phyloP scores from a whole-genome alignment of 768 basidiomycete genomes.

The Pulveroboletus ravenelii region DNA sequence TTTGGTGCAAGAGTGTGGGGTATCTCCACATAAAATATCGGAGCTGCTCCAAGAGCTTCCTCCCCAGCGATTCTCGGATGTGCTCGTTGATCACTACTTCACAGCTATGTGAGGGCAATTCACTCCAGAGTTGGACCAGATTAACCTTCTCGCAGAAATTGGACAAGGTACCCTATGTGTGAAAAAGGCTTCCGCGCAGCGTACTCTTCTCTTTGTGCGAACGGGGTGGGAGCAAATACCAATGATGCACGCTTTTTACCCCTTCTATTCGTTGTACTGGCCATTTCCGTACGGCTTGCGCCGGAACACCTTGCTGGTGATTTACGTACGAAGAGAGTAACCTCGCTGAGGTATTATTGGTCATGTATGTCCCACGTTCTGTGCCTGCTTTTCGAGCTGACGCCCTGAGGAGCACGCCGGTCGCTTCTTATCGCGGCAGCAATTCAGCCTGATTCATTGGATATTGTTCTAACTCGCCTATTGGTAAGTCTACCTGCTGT shows the following conservation, averaged over 20 bases:
- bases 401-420: slow-evolving; percentile 57
- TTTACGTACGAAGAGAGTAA: slow-evolving; percentile 66
- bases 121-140: background rate
- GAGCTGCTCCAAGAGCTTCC: slow-evolving; percentile 89
- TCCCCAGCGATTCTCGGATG: slow-evolving; percentile 66
- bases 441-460: slow-evolving; percentile 87
- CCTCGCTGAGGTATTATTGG: slow-evolving; percentile 91
- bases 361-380: slow-evolving; percentile 59
- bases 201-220: slow-evolving; percentile 61
- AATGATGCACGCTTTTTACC: slow-evolving; percentile 83
- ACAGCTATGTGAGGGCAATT: slow-evolving; percentile 51
- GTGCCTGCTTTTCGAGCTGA: slow-evolving; percentile 16
- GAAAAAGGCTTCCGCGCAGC: slow-evolving; percentile 76
- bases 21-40: slow-evolving; percentile 83
- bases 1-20: slow-evolving; percentile 89
- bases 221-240: slow-evolving; percentile 59
- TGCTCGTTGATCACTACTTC: slow-evolving; percentile 82
- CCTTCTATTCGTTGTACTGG: slow-evolving; percentile 88
- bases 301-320: slow-evolving; percentile 84
- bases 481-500: slow-evolving; percentile 40
- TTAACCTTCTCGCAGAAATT: slow-evolving; percentile 54
- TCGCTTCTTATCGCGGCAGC: slow-evolving; percentile 89
- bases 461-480: slow-evolving; percentile 88
- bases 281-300: slow-evolving; percentile 79
- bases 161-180: slow-evolving; percentile 89